Evolutionary conservation across 805 yeast species (phyloP).

Genomic region (Ogataea salicorniae): DNA sequence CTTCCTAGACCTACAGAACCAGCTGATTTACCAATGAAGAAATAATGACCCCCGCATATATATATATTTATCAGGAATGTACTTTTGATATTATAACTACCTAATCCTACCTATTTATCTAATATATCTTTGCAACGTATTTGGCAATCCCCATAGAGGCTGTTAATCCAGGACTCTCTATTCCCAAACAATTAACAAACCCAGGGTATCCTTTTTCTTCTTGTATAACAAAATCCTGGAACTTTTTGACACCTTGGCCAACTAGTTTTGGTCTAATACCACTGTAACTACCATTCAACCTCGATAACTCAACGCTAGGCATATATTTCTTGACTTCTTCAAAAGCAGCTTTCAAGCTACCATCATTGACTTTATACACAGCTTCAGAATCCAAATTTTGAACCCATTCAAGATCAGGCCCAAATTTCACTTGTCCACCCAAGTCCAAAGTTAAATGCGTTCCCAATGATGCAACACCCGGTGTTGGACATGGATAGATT

Average conservation of each 20-base stretch:
- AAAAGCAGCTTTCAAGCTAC: constrained; percentile 50
- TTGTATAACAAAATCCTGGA: constrained; percentile 69
- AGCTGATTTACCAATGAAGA: constrained; percentile 46
- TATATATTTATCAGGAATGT: neutral
- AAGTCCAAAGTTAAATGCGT: constrained; percentile 82
- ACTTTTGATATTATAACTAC: neutral
- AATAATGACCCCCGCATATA: constrained; percentile 11
- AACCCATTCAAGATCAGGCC: constrained; percentile 88
- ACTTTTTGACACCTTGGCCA: constrained; percentile 39
- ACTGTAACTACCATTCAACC: constrained; percentile 61
- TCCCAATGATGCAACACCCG: constrained; percentile 70
- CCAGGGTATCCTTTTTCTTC: constrained; percentile 72
- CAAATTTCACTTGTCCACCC: constrained; percentile 75
- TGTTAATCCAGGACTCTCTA: constrained; percentile 90
- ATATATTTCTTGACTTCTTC: constrained; percentile 57
- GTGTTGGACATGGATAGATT: constrained; percentile 78
- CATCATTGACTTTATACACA: constrained; percentile 44
- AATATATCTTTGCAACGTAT: constrained; percentile 41
- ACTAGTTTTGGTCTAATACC: constrained; percentile 82
- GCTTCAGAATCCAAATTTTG: constrained; percentile 27
- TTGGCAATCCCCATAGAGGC: constrained; percentile 78
- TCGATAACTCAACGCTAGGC: constrained; percentile 48
- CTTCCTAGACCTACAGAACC: constrained; percentile 73
- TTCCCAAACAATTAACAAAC: constrained; percentile 73
- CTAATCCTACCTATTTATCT: neutral